A percentile compares a stretch with the other conserved stretches of the same genome.
Evolutionary conservation across 169 alveolate species (phyloP).

Genomic region (Plasmodium falciparum): DNA sequence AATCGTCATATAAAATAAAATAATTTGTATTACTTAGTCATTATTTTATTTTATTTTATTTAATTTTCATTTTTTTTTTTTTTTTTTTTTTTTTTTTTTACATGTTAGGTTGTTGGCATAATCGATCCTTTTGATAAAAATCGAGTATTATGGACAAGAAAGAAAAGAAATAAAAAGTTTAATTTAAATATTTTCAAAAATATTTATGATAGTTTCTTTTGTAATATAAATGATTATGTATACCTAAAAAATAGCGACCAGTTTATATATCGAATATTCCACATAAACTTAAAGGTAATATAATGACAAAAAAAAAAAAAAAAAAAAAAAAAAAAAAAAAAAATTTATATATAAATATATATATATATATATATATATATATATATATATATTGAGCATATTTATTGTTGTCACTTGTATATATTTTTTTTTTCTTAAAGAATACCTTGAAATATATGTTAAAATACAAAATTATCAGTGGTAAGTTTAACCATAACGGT

Average conservation of each 20-base stretch:
- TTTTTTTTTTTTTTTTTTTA: not conserved
- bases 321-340: not conserved
- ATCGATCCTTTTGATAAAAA: conserved; percentile 62
- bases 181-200: conserved; percentile 33
- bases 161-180: conserved; percentile 32
- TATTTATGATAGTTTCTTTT: conserved; percentile 30
- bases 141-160: conserved; percentile 40
- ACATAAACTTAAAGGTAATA: conserved; percentile 47
- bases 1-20: not conserved
- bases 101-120: conserved; percentile 43
- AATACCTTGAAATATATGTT: conserved; percentile 59
- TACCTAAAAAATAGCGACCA: conserved; percentile 31
- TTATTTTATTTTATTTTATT: not conserved
- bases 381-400: not conserved
- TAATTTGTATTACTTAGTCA: not conserved
- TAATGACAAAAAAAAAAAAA: not conserved
- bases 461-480: conserved; percentile 47
- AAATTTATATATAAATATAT: not conserved
- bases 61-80: not conserved
- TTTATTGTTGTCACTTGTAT: not conserved
- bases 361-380: not conserved
- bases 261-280: conserved; percentile 40
- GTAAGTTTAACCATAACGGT: conserved; percentile 16
- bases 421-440: conserved; percentile 13
- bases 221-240: conserved; percentile 64